Base-by-base conservation (phyloP, 1,139 yeast genomes). In the Saccharomyces hybrid region DNA sequence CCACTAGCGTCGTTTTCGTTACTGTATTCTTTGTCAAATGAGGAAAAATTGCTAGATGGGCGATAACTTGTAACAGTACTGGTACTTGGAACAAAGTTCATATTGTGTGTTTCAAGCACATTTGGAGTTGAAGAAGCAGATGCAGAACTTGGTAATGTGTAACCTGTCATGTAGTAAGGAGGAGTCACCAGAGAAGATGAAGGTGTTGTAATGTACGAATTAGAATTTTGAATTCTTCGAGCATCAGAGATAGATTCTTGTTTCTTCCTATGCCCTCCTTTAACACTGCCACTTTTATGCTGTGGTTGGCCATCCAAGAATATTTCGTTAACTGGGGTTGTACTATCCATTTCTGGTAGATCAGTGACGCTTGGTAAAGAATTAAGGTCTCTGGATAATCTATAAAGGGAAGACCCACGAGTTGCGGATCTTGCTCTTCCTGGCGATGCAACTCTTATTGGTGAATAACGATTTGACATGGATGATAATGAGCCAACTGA, bases 391-490 rank as follows among this genome's bases (percentile, higher is more conserved):
- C 67, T 57, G 14, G 70, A 64, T 25, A 61, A 55, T 41, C 69
- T 56, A 50, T 60, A 60, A 8, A 52, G 53, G 5, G 64, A 61
- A 6, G 67, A 59, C 13, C 59, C 57, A 47, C 65, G 61, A 4
- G 67, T 64, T 25, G 62, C 56, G 1, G 71, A 66, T 28, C 68
- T 60, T 46, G 68, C 60, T 54, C 68, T 60, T 9, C 61, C 66
- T 6, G 71, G 71, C 9, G 71, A 66, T 3, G 59, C 60, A 3
- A 65, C 59, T 48, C 70, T 59, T 20, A 60, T 56, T 5, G 71
- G 71, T 5, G 71, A 67, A 56, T 59, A 65, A 41, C 64, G 62
- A 28, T 60, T 57, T 9, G 61, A 54, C 26, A 57, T 32, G 9
- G 70, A 64, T 5, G 67, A 58, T 29, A 64, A 51, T 13, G 69